phyloP scores from a whole-genome alignment of 1,284 basidiomycete genomes.

The Sphaerobolus stellatus region DNA sequence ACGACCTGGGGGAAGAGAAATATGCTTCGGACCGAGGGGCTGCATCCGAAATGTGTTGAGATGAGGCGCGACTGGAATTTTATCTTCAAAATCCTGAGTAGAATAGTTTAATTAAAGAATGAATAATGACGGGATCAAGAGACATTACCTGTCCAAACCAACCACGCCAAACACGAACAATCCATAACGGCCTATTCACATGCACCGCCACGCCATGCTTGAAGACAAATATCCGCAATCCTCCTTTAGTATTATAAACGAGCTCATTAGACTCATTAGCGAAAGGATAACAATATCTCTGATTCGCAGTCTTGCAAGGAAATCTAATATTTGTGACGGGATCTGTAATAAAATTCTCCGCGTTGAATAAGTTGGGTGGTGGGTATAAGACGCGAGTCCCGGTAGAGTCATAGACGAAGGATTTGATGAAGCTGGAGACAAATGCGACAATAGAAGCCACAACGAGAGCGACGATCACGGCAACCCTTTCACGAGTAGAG shows the following conservation, averaged over 20 bases:
- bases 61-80: neutral
- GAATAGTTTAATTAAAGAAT: neutral
- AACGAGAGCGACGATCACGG: conserved; percentile 2
- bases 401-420: conserved; percentile 7
- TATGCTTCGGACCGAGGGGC: too few relatives aligned
- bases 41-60: too few relatives aligned
- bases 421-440: conserved; percentile 10
- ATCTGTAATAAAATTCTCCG: conserved; percentile 7
- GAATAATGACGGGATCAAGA: neutral
- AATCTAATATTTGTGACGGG: conserved; percentile 9
- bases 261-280: conserved; percentile 3
- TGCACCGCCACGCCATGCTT: conserved; percentile 6
- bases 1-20: too few relatives aligned
- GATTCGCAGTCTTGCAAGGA: conserved; percentile 5
- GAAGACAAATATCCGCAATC: conserved; percentile 9
- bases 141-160: neutral
- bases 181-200: neutral
- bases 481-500: conserved; percentile 10
- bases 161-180: conserved; percentile 2
- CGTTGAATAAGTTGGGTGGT: conserved; percentile 3
- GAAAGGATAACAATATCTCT: conserved; percentile 10
- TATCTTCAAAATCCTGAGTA: neutral
- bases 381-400: conserved; percentile 9
- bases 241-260: conserved; percentile 1
- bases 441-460: conserved; percentile 5